Evolutionary conservation across 1,139 yeast genomes (phyloP), one percentile per base, ranked within the genome.

Genomic region (Saccharomyces pastorianus): DNA sequence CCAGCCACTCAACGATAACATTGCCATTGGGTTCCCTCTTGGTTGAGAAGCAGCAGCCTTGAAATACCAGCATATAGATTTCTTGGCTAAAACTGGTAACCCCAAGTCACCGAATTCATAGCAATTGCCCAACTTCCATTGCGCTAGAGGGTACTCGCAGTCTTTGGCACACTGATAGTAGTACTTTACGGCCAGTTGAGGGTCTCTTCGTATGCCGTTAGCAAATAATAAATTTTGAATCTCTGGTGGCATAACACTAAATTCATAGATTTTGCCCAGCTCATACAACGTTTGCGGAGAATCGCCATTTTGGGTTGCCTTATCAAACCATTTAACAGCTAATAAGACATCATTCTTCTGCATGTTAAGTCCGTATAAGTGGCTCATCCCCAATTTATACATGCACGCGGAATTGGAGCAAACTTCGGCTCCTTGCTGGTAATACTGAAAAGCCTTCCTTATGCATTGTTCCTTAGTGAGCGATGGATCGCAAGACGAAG

Each of bases 1-100:
- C 98, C 99, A 93, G 48, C 97, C 91, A 57, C 90, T 82, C 55
- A 93, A 76, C 0, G 96, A 96, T 65, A 91, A 75, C 77, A 91
- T 91, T 6, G 96, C 93, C 64, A 88, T 88, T 0, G 95, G 84
- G 64, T 89, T 93, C 48, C 91, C 87, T 54, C 77, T 78, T 31
- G 51, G 29, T 27, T 42, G 26, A 9, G 28, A 6, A n/a, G 25
- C 32, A 6, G 27, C 34, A 6, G 23, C 46, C 5, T 20, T 49
- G 11, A 46, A 54, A 71, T 88, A 93, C 97, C 98, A 93, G 50
- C 90, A 93, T 55, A 93, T 82, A 4, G 95, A 85, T 64, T 85
- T 83, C 61, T 78, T 77, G 14, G 96, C 81, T 64, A 88, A 88
- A 23, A 79, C 74, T 5, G 76, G 75, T 55, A 91, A 78, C 42